phyloP scores from a whole-genome alignment of 805 yeast species.

The Teunomyces pallodes region DNA sequence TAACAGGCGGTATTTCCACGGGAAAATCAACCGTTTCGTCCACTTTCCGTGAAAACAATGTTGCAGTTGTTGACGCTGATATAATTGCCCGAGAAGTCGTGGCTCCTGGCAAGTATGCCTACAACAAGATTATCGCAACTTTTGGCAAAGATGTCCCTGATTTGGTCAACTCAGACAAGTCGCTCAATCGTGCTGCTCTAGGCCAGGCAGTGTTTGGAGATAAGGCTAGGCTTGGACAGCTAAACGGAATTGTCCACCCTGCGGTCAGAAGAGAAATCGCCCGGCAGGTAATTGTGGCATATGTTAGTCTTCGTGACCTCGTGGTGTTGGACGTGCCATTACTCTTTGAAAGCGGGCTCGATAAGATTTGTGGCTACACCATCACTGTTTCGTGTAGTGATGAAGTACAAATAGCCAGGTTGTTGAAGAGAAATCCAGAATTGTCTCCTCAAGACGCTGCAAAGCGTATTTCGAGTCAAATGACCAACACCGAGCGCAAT shows the following conservation, averaged over 20 bases:
- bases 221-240: constrained; percentile 49
- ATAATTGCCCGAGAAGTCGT: constrained; percentile 83
- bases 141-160: constrained; percentile 58
- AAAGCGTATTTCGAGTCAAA: constrained; percentile 73
- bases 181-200: constrained; percentile 67
- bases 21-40: constrained; percentile 91
- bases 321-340: constrained; percentile 89
- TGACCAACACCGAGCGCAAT: constrained; percentile 59
- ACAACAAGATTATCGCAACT: constrained; percentile 57
- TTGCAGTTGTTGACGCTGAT: constrained; percentile 86
- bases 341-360: constrained; percentile 75
- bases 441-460: constrained; percentile 63
- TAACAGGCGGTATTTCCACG: constrained; percentile 98
- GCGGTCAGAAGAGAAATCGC: constrained; percentile 71
- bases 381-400: constrained; percentile 65
- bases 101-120: constrained; percentile 73
- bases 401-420: constrained; percentile 59
- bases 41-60: constrained; percentile 44
- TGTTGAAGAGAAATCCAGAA: constrained; percentile 65
- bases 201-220: constrained; percentile 79
- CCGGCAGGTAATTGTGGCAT: constrained; percentile 52
- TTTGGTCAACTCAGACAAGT: constrained; percentile 38
- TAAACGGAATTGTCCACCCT: constrained; percentile 85
- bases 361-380: constrained; percentile 66
- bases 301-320: constrained; percentile 54